Evolutionary conservation across 2,329 filamentous ascomycete species (phyloP), one percentile per base, ranked within the genome.

Genomic region (Fusarium camptoceras): DNA sequence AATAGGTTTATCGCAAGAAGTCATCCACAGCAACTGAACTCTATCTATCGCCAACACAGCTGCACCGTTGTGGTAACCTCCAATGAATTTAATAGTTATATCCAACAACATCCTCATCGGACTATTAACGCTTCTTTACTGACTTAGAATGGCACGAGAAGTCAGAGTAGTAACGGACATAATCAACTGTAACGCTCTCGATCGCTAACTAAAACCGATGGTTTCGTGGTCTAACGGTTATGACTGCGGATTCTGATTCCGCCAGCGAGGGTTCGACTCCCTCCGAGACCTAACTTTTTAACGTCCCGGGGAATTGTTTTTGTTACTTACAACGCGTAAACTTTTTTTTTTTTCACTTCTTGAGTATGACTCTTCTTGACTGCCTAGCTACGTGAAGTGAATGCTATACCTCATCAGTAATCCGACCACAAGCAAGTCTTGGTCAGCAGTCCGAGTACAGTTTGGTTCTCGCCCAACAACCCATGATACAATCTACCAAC

Each of bases 101-200:
- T 10, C 5, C 10, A 37, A 37, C 10, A 18, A 37, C 18, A 37
- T 37, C 10, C 34, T 7, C n/a, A n/a, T 12, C 10, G 10, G 18
- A 37, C 34, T 37, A 12, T 11, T 12, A 37, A n/a, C 34, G 10
- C 3, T n/a, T 37, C 18, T 37, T n/a, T n/a, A 12, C 34, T 11
- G 4, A 37, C 16, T 18, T 18, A 5, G 15, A 9, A 34, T 18
- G 8, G 15, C 16, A 18, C 18, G 3, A 37, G 18, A n/a, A 7
- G 10, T 2, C 10, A n/a, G 4, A 7, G 18, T 1, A n/a, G 18
- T n/a, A 37, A 10, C 10, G 9, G 0, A 12, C 18, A 37, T 11
- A 4, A 0, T 11, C n/a, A 1, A 10, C 4, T 37, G 2, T 11
- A n/a, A 11, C 18, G 18, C 3, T 1, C 12, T 12, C 6, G 34